Conservation (phyloP, 345 rosid species). For the Citrus sinensis region DVS_A1.0 CM039163.1:11846501-11847000, state of each 20-base stretch:
- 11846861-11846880: background rate
- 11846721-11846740: slow-evolving; percentile 39
- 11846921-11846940: background rate
- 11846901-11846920: background rate
- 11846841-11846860: background rate
- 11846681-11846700: slow-evolving; percentile 17
- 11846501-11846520: too few species aligned
- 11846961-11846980: background rate
- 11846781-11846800: background rate
- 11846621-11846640: slow-evolving; percentile 82
- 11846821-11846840: background rate
- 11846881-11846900: background rate
- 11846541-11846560: too few species aligned
- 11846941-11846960: background rate
- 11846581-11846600: slow-evolving; percentile 79
- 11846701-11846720: slow-evolving; percentile 68
- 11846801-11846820: background rate
- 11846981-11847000: background rate
- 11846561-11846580: slow-evolving; percentile 3
- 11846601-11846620: slow-evolving; percentile 85
- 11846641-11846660: slow-evolving; percentile 74
- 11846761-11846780: background rate
- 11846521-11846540: too few species aligned
- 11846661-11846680: slow-evolving; percentile 32
- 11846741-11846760: background rate